Evolutionary conservation across 169 alveolate genomes (phyloP).

Genomic region (Eimeria mitis): DNA sequence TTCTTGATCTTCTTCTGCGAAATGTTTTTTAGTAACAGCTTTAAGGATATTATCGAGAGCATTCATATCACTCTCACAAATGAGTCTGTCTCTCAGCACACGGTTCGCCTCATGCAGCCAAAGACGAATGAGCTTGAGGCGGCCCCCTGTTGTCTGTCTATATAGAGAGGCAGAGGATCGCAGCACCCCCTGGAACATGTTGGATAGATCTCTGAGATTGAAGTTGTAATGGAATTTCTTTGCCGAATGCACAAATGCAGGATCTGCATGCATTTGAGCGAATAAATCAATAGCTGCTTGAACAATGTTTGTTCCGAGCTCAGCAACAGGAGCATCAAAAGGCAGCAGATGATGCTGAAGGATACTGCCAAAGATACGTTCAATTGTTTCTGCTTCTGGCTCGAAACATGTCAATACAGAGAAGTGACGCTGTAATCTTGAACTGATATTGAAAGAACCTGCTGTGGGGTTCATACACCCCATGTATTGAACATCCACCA

Average conservation of each 20-base stretch:
- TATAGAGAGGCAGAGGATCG: slow-evolving; percentile 91
- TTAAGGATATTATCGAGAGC: slow-evolving; percentile 89
- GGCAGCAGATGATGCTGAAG: slow-evolving; percentile 93
- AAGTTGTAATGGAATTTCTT: slow-evolving; percentile 98
- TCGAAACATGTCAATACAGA: slow-evolving; percentile 93
- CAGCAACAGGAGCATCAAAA: slow-evolving; percentile 90
- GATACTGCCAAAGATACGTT: slow-evolving; percentile 91
- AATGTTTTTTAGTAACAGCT: slow-evolving; percentile 88
- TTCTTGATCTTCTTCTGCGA: slow-evolving; percentile 86
- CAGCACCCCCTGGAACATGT: slow-evolving; percentile 94
- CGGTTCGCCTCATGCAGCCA: slow-evolving; percentile 98
- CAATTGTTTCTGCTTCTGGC: slow-evolving; percentile 92
- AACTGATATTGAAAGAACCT: slow-evolving; percentile 95
- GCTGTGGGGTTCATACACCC: slow-evolving; percentile 98
- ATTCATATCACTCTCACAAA: slow-evolving; percentile 91
- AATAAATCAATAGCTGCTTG: slow-evolving; percentile 93
- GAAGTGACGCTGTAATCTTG: slow-evolving; percentile 96
- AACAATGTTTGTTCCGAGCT: slow-evolving; percentile 89
- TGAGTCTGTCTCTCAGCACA: slow-evolving; percentile 96
- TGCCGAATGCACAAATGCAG: slow-evolving; percentile 92
- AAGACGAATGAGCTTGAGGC: no score
- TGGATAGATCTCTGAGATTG: slow-evolving; percentile 96
- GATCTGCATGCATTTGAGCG: slow-evolving; percentile 82
- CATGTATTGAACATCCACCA: slow-evolving; percentile 96
- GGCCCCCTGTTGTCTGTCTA: slow-evolving; percentile 93